Base-by-base conservation (phyloP, 352 stramenopile species). In the Globisporangium sylvaticum region DNA sequence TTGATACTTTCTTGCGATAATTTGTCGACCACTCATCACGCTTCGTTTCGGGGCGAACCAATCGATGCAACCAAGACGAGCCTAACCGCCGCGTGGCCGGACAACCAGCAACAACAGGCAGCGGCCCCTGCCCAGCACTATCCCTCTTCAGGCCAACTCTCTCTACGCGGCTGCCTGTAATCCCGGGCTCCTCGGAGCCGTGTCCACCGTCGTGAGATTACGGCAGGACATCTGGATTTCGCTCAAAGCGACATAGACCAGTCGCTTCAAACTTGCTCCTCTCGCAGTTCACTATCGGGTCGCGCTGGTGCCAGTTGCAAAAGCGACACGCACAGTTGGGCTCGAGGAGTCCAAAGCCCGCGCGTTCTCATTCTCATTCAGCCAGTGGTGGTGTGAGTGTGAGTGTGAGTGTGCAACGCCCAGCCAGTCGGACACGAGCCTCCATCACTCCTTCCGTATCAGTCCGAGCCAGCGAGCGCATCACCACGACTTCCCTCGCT, bases 171-270 rank as follows among this genome's bases (percentile, higher is more conserved):
- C 20, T 54, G 46, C n/a, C 54, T 29, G 54, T 24, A 44, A 42
- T 44, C 54, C 25, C 1, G 34, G 34, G 34, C 9, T 14, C 12
- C 34, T 42, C 54, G 20, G 18, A 22, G 29, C 20, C 53, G 53
- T 44, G 54, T 60, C 29, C 54, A 60, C 8, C 54, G 8, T 60
- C 32, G 54, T 60, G 20, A 44, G 55, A 60, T 60, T 60, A 60
- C 55, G 55, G 31, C n/a, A 46, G 55, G 52, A n/a, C 55, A 60
- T 27, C 55, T 60, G 55, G 54, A 46, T 60, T 60, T 60, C 55
- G 20, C 3, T 22, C 29, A 8, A 9, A 22, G 29, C 29, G 55
- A 60, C 55, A 60, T 29, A 60, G 55, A 31, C 55, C 29, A 31
- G 31, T 42, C 55, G 2, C 25, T 39, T 39, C 32, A 39, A 32